These are phyloP conservation scores for Copromyces sp. DNA, from an alignment of 495 filamentous ascomycete species.

Conservation along the genomic window DNA sequence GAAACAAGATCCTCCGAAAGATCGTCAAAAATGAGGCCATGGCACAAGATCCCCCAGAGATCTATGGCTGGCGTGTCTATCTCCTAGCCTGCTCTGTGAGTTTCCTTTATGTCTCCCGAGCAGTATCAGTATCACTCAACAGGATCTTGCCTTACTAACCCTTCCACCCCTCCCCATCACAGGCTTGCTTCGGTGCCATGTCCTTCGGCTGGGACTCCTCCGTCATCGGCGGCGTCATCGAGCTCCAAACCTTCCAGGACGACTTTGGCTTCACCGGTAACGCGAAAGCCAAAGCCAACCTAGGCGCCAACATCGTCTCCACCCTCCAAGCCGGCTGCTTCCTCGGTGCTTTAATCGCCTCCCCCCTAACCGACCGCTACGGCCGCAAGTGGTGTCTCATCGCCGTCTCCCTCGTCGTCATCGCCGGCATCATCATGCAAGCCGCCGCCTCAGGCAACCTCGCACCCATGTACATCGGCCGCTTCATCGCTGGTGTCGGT, in stretches of 20 bases:
- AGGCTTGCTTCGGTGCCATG: conserved; percentile 72
- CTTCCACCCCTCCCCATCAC: neutral
- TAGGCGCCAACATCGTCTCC: conserved; percentile 41
- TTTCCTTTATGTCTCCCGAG: conserved; percentile 3
- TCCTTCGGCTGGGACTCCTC: conserved; percentile 58
- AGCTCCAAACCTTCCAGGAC: conserved; percentile 37
- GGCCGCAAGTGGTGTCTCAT: conserved; percentile 47
- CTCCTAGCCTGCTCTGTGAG: conserved; percentile 56
- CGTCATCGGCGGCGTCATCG: conserved; percentile 57
- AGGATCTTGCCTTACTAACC: conserved; percentile 5
- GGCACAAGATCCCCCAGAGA: conserved; percentile 61
- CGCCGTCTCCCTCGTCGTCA: conserved; percentile 44
- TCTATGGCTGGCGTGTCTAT: conserved; percentile 72
- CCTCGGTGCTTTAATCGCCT: conserved; percentile 28
- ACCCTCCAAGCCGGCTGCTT: conserved; percentile 48
- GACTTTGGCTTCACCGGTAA: conserved; percentile 24
- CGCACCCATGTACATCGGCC: conserved; percentile 50
- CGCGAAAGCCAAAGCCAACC: conserved; percentile 22
- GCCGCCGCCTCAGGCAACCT: conserved; percentile 38
- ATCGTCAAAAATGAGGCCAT: conserved; percentile 75
- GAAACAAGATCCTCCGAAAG: conserved; percentile 39
- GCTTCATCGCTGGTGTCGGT: conserved; percentile 52
- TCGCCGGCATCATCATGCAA: conserved; percentile 47
- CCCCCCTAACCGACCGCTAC: conserved; percentile 30
- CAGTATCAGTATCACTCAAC: neutral